phyloP scores from a whole-genome alignment of 768 basidiomycete genomes.

The Amanita rubescens region DNA sequence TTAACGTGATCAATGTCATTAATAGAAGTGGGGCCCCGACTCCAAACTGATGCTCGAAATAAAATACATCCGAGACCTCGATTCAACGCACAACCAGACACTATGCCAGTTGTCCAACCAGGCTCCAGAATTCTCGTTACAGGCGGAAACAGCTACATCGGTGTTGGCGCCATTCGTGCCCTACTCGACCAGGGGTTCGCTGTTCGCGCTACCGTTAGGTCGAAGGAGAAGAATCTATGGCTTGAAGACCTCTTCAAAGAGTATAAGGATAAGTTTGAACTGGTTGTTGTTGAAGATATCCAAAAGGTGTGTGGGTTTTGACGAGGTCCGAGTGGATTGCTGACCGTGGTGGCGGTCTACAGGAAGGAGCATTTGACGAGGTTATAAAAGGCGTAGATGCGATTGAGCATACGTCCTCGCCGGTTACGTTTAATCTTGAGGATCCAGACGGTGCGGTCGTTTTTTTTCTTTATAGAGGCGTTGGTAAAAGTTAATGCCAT shows the following conservation, averaged over 20 bases:
- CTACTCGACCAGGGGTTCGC: slow-evolving; percentile 56
- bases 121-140: slow-evolving; percentile 39
- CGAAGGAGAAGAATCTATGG: slow-evolving; percentile 33
- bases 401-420: slow-evolving; percentile 63
- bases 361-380: slow-evolving; percentile 71
- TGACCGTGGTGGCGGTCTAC: background rate
- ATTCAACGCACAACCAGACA: no score
- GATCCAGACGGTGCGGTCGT: slow-evolving; percentile 29
- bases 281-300: slow-evolving; percentile 70
- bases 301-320: slow-evolving; percentile 18
- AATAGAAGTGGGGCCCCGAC: no score
- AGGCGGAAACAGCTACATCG: slow-evolving; percentile 56
- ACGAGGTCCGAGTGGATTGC: background rate
- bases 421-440: slow-evolving; percentile 38
- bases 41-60: no score
- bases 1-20: no score
- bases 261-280: slow-evolving; percentile 52
- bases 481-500: no score
- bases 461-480: no score
- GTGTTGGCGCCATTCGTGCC: slow-evolving; percentile 45
- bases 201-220: slow-evolving; percentile 64
- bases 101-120: slow-evolving; percentile 25
- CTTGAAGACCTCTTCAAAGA: slow-evolving; percentile 45
- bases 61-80: no score
- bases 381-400: slow-evolving; percentile 72